Evolutionary conservation across 768 basidiomycete species (phyloP).

Genomic region (Naganishia onofrii): DNA sequence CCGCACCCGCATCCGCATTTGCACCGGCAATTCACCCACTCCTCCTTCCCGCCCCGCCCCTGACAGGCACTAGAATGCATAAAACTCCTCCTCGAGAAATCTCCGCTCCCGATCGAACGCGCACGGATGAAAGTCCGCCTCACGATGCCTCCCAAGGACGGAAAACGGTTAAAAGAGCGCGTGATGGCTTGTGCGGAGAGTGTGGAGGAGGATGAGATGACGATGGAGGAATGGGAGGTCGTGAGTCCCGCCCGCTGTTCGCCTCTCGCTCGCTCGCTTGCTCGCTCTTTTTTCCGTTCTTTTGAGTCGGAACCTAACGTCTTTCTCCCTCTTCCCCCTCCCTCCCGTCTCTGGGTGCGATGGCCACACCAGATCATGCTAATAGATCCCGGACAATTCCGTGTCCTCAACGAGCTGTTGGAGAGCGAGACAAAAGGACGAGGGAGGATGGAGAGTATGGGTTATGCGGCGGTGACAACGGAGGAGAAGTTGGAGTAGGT

Average conservation of each 20-base stretch:
- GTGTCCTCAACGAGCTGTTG: conserved; percentile 79
- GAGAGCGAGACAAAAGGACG: conserved; percentile 87
- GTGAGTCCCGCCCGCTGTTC: conserved; percentile 57
- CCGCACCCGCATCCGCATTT: neutral
- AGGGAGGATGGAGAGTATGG: conserved; percentile 71
- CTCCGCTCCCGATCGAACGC: conserved; percentile 84
- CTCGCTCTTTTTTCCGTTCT: too few relatives aligned
- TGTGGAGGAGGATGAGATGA: conserved; percentile 76
- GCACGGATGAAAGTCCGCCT: conserved; percentile 89
- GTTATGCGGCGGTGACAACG: conserved; percentile 35
- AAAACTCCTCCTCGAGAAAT: conserved; percentile 72
- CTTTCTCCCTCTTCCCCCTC: neutral
- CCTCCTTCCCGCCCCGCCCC: neutral
- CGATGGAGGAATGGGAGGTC: conserved; percentile 75
- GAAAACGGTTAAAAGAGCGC: conserved; percentile 67
- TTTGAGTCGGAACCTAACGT: too few relatives aligned
- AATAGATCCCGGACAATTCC: conserved; percentile 90
- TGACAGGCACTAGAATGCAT: conserved; percentile 86
- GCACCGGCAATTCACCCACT: too few relatives aligned
- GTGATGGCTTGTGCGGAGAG: conserved; percentile 66
- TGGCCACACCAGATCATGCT: conserved; percentile 69
- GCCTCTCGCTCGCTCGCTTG: too few relatives aligned
- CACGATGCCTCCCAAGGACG: conserved; percentile 67
- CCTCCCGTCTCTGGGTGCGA: too few relatives aligned
- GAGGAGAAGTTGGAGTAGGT: conserved; percentile 33